Percentiles rank a stretch among this genome's conserved stretches.
These are phyloP conservation scores for Clonostachys sp. DNA, from an alignment of 2,329 filamentous ascomycete genomes.

Conservation along the genomic window DNA sequence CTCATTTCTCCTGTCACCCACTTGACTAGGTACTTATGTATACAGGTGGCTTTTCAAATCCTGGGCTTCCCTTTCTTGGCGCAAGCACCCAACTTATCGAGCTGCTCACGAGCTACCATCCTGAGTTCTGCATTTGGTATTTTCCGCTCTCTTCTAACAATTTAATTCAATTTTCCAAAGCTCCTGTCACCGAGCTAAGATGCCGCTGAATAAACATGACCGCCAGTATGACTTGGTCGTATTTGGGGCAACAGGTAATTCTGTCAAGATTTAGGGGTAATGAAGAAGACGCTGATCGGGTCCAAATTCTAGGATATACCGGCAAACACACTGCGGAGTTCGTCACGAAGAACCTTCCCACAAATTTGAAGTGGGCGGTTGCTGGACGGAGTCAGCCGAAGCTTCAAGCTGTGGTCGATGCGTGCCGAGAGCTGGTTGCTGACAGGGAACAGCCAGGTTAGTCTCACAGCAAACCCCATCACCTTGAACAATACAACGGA, in stretches of 20 bases:
- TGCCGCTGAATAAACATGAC: conserved; percentile 43
- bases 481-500: conserved; percentile 13
- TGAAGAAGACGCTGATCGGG: too few relatives aligned
- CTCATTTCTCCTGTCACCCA: too few relatives aligned
- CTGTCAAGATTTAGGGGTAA: too few relatives aligned
- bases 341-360: conserved; percentile 65
- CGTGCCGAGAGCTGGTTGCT: conserved; percentile 61
- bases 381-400: conserved; percentile 76
- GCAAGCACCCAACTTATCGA: too few relatives aligned
- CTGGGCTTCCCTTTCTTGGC: too few relatives aligned
- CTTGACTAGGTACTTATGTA: too few relatives aligned
- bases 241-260: conserved; percentile 52
- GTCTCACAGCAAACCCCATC: too few relatives aligned
- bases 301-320: conserved; percentile 65
- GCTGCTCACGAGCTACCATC: too few relatives aligned
- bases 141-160: too few relatives aligned
- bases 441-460: conserved; percentile 67
- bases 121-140: too few relatives aligned
- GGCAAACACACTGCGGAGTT: conserved; percentile 74
- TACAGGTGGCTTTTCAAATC: too few relatives aligned
- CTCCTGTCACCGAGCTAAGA: conserved; percentile 11
- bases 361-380: conserved; percentile 83
- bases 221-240: conserved; percentile 56
- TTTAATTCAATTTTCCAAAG: too few relatives aligned
- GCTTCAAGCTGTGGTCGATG: conserved; percentile 62